Conservation (phyloP, 1,139 yeast genomes). For the Geotrichum candidum region DNA sequence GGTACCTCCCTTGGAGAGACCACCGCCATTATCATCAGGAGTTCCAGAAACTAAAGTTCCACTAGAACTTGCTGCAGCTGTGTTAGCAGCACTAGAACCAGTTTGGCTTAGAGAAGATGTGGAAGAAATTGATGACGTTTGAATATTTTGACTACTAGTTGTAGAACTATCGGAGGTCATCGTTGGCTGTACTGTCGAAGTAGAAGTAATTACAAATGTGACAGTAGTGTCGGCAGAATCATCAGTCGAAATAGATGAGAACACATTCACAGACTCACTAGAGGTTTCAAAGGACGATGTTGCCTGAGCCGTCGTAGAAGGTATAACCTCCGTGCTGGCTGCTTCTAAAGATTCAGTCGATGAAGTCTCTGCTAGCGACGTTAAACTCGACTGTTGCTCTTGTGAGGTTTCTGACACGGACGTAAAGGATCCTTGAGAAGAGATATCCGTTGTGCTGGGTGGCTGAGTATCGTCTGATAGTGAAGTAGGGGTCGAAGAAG, state of each 20-base stretch:
- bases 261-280: neutral
- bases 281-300: neutral
- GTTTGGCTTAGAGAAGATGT: neutral
- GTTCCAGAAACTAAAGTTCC: neutral
- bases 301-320: neutral
- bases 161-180: neutral
- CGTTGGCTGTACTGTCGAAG: constrained; percentile 11
- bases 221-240: constrained; percentile 18
- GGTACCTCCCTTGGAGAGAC: constrained; percentile 6
- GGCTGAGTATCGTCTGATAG: neutral
- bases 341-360: neutral
- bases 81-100: neutral
- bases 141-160: neutral
- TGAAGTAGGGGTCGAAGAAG: neutral
- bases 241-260: neutral
- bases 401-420: neutral
- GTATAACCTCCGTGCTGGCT: neutral
- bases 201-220: constrained; percentile 15
- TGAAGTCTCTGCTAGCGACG: neutral
- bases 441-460: neutral
- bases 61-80: constrained; percentile 1
- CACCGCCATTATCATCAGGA: neutral
- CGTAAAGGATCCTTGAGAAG: neutral
- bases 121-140: neutral
- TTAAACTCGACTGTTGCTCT: neutral